These are phyloP conservation scores for Lobulomyces angularis DNA, from an alignment of 192 early-diverging fungal species.

Conservation along the genomic window DNA sequence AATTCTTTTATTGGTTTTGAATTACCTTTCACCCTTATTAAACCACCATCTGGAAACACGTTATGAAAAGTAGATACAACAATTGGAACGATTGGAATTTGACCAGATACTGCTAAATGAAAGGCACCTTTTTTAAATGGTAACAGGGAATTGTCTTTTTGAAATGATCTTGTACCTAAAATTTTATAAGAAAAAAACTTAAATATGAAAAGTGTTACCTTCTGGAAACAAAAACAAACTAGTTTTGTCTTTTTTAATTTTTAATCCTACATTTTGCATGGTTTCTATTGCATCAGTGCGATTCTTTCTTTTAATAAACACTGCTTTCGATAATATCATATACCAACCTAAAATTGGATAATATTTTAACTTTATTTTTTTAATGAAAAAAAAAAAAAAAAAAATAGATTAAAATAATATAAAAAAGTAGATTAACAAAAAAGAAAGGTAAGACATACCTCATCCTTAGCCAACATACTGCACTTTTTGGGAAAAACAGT, in stretches of 20 bases:
- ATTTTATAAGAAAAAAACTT: no score
- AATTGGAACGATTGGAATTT: constrained; percentile 77
- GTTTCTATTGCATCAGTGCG: constrained; percentile 60
- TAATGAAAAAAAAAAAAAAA: no score
- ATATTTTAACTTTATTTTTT: no score
- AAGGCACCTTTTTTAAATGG: constrained; percentile 98
- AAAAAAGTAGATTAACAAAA: no score
- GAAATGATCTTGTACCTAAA: constrained; percentile 77
- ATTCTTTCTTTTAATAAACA: constrained; percentile 83
- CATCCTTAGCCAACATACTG: no score
- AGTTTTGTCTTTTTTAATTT: constrained; percentile 62
- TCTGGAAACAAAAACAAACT: constrained; percentile 6
- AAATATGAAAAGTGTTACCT: no score
- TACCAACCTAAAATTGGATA: no score
- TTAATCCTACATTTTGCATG: constrained; percentile 58
- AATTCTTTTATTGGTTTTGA: no score
- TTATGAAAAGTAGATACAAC: constrained; percentile 57
- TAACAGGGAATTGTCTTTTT: constrained; percentile 53
- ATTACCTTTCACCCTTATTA: constrained; percentile 24
- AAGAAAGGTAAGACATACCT: no score
- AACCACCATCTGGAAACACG: constrained; percentile 28
- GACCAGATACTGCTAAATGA: constrained; percentile 75
- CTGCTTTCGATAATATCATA: no score
- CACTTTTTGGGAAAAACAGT: no score
- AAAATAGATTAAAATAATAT: no score